Base-by-base conservation (phyloP, 768 basidiomycete genomes). In the Rhodocollybia butyracea region DNA sequence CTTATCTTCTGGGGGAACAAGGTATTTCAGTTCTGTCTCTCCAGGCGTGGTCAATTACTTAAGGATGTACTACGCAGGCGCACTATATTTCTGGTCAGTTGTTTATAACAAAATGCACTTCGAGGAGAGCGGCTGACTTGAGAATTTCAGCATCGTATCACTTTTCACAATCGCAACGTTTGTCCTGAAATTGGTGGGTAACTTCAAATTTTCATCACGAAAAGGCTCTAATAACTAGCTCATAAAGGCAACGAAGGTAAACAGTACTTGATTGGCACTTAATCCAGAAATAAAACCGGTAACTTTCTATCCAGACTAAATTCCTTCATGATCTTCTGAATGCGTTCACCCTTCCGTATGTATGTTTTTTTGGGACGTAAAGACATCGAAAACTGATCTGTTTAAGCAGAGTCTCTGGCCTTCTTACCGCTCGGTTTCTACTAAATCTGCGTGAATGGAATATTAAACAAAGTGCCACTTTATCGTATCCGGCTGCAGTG, bases 361-460 rank as follows among this genome's bases (percentile, higher is more conserved):
- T 42, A 13, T 32, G 12, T 29, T 10, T 19, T 12, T n/a, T 3
- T 41, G 5, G 38, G 11, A 24, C 27, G 24, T 22, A 38, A 17
- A 19, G 15, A 10, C 17, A 3, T n/a, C 21, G 30, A 31, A 21
- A 17, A 2, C 27, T 39, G 7, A 11, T 15, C 26, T 21, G 15
- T 21, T 24, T 19, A n/a, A 24, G 12, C 48, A 64, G 64, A 19
- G 34, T 65, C 5, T 65, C 64, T 13, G 62, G 63, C 3, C 40
- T 65, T 11, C 57, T 65, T n/a, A 65, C 64, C 3, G 64, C 64
- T 10, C 64, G 63, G 6, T 65, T 65, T 39, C 56, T 65, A 10
- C 59, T 65, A 17, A 57, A 63, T 48, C 53, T 64, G 2, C 57
- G 63, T 27, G 48, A 41, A 41, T 65, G 61, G 57, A 59, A 59